phyloP scores from a whole-genome alignment of 2,329 filamentous ascomycete genomes.

The Alternaria sp. region DNA sequence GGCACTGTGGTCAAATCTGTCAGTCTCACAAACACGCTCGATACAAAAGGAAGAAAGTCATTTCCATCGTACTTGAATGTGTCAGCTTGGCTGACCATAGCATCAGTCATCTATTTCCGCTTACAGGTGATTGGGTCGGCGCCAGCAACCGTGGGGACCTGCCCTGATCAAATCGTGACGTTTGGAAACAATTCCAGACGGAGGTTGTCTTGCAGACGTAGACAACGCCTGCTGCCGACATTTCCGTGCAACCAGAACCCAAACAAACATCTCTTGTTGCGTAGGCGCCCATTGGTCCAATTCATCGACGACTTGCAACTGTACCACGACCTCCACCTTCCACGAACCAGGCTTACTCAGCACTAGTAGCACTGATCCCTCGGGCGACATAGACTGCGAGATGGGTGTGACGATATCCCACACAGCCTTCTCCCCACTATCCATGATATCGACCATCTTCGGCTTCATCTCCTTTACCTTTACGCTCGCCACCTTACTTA shows the following conservation, averaged over 20 bases:
- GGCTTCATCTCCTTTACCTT: slow-evolving; percentile 54
- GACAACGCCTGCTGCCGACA: neutral
- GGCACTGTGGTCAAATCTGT: neutral
- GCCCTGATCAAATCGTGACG: neutral
- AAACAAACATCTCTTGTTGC: neutral
- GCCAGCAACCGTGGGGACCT: neutral
- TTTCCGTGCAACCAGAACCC: neutral
- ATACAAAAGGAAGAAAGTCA: neutral
- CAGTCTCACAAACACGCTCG: neutral
- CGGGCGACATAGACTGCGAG: neutral
- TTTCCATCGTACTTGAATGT: neutral
- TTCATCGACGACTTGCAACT: neutral
- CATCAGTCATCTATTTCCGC: neutral
- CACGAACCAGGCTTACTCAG: neutral
- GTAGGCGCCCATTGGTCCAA: neutral
- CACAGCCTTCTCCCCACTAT: slow-evolving; percentile 41
- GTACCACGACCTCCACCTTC: neutral
- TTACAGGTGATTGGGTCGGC: neutral
- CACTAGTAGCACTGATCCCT: neutral
- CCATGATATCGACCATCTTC: slow-evolving; percentile 45
- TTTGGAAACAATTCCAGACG: neutral
- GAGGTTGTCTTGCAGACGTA: neutral
- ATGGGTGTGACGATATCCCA: slow-evolving; percentile 33
- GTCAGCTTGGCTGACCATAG: neutral
- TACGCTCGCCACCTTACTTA: slow-evolving; percentile 52